These are phyloP conservation scores for Cryptosporidium muris DNA, from an alignment of 169 alveolate species.

Conservation along the genomic window DNA sequence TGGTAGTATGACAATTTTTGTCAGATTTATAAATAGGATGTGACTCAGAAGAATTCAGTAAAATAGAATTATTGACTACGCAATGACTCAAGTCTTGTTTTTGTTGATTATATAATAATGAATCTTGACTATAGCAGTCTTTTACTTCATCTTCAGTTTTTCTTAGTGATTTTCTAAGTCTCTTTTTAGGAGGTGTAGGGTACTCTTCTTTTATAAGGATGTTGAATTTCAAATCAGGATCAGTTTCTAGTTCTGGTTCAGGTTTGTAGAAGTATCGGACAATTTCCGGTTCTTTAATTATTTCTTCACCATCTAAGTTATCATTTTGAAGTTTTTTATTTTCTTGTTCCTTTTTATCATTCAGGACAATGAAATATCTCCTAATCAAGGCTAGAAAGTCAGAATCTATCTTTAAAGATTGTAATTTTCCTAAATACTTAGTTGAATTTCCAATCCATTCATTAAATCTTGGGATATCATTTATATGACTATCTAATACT, in stretches of 20 bases:
- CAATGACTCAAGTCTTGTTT: too few relatives aligned
- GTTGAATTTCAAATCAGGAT: conserved; percentile 5
- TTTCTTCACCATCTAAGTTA: too few relatives aligned
- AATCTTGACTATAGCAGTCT: conserved; percentile 18
- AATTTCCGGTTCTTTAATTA: background rate
- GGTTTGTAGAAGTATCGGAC: background rate
- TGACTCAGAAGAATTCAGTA: background rate
- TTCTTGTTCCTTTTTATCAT: too few relatives aligned
- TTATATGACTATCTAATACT: conserved; percentile 11
- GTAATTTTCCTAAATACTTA: background rate
- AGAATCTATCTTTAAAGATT: too few relatives aligned
- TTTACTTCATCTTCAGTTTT: conserved; percentile 2
- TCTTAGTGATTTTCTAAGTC: background rate
- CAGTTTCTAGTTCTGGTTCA: background rate
- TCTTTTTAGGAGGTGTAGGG: background rate
- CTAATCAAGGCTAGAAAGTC: too few relatives aligned
- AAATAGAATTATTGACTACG: background rate
- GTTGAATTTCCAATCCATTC: conserved; percentile 13
- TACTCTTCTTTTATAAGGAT: conserved; percentile 3
- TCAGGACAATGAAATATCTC: too few relatives aligned
- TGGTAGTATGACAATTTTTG: background rate
- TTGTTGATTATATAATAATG: too few relatives aligned
- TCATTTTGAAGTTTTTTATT: too few relatives aligned
- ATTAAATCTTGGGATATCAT: conserved; percentile 6
- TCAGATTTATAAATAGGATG: background rate